phyloP scores from a whole-genome alignment of 2,329 filamentous ascomycete species.

The Pseudocercospora fijiensis region DNA sequence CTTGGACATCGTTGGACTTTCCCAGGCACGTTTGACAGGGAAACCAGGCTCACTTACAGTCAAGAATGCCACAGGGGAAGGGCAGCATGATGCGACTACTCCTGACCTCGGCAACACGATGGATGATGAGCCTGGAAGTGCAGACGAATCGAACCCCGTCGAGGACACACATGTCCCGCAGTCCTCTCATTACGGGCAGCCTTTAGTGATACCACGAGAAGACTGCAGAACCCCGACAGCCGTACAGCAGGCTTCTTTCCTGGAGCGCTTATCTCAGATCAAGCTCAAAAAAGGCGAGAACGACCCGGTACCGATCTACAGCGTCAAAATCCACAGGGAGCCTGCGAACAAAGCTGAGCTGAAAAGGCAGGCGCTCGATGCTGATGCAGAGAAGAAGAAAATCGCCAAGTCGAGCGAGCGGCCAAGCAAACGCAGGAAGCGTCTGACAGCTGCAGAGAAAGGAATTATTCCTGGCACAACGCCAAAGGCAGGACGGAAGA shows the following conservation, averaged over 20 bases:
- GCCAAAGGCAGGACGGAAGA: background rate
- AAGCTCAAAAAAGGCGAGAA: constrained; percentile 45
- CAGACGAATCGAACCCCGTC: background rate
- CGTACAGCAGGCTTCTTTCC: constrained; percentile 40
- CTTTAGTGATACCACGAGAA: constrained; percentile 27
- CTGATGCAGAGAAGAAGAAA: constrained; percentile 16
- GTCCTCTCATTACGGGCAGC: constrained; percentile 12
- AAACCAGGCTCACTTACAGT: constrained; percentile 58
- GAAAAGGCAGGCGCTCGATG: constrained; percentile 15
- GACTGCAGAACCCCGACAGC: constrained; percentile 22
- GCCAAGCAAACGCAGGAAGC: constrained; percentile 17
- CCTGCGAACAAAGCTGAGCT: constrained; percentile 28
- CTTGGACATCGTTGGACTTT: constrained; percentile 71
- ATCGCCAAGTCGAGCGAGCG: constrained; percentile 10
- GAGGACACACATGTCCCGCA: background rate
- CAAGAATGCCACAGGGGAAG: constrained; percentile 27
- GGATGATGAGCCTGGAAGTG: background rate
- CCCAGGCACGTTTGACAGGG: constrained; percentile 68
- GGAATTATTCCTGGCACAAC: background rate
- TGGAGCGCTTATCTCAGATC: constrained; percentile 42
- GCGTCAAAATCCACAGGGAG: constrained; percentile 29
- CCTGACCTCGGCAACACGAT: constrained; percentile 13
- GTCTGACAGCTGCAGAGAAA: constrained; percentile 16
- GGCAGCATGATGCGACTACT: background rate
- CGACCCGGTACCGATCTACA: constrained; percentile 35